Base-by-base conservation (phyloP, 495 filamentous ascomycete species). In the Tuber magnatum region DNA sequence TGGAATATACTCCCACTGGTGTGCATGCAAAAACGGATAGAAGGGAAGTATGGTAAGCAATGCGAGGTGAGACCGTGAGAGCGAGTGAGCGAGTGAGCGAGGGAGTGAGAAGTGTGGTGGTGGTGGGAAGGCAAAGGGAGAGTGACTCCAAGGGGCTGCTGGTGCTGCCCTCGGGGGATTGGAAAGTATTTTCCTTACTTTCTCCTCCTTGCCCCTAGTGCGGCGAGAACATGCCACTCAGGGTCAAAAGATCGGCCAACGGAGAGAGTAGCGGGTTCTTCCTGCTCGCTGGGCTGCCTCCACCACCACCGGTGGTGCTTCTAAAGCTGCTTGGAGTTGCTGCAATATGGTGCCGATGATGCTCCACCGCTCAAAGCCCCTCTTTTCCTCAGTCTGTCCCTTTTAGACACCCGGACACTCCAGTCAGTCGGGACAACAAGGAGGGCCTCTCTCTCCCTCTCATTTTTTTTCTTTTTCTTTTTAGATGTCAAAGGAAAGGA, bases 231-330 rank as follows among this genome's bases (percentile, higher is more conserved):
- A 65, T 32, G 28, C 56, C 56, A 65, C 56, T 65, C 56, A 35
- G 56, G 56, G 56, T 18, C 51, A 32, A 32, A 28, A 32, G 51
- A 61, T 61, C n/a, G 10, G 32, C 51, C 12, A 14, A 61, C 56
- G 56, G 56, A 65, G 56, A 65, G 12, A 35, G 56, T 35, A 65
- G 56, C 28, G 28, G 28, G 56, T 65, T 65, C 56, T 65, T 65
- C 56, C 56, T 65, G 56, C 28, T 65, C 18, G 35, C 28, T 65
- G 56, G 35, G 56, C 18, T 35, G 56, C 56, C 56, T 32, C 56
- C 56, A 65, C 56, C 56, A 65, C 56, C n/a, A 65, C 56, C 56
- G 56, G 56, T 35, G 56, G 28, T 65, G 56, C 56, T 32, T 65
- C 56, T 65, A 28, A 65, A 65, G 56, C 14, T 65, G 56, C 56